Conservation (phyloP, 371 early-diverging fungal species). For the Rhizopus arrhizus region DNA sequence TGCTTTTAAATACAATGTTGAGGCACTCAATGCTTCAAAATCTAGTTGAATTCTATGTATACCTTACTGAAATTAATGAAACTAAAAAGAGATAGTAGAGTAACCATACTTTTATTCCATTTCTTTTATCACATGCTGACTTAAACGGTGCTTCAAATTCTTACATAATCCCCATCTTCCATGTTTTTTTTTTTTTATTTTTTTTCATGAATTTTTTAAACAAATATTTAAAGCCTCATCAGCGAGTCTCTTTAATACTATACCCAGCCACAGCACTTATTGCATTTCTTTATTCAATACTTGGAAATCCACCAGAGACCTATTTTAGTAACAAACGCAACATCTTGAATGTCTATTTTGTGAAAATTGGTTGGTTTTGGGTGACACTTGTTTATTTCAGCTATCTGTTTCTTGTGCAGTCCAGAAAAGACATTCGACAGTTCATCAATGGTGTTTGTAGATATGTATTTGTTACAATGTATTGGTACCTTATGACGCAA, state of each 20-base stretch:
- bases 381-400: slow-evolving; percentile 59
- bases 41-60: too few relatives aligned
- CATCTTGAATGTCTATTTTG: slow-evolving; percentile 74
- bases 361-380: slow-evolving; percentile 88
- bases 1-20: too few relatives aligned
- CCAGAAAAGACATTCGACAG: slow-evolving; percentile 23
- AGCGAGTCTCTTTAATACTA: slow-evolving; percentile 24
- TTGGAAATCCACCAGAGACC: slow-evolving; percentile 37
- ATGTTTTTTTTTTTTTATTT: slow-evolving; percentile 1
- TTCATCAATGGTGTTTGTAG: slow-evolving; percentile 45
- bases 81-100: too few relatives aligned
- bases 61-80: too few relatives aligned
- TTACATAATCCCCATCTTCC: not conserved
- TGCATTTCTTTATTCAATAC: slow-evolving; percentile 30
- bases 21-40: too few relatives aligned
- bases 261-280: slow-evolving; percentile 34
- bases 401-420: slow-evolving; percentile 35
- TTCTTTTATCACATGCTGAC: not conserved
- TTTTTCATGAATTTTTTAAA: slow-evolving; percentile 18
- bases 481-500: slow-evolving; percentile 84
- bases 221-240: slow-evolving; percentile 37
- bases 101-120: too few relatives aligned
- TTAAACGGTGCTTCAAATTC: not conserved
- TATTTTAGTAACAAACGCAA: slow-evolving; percentile 76
- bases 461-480: slow-evolving; percentile 70